Conservation (phyloP, 176 grass and related monocot genomes). For the Echinochloa phyllopogon region DNA sequence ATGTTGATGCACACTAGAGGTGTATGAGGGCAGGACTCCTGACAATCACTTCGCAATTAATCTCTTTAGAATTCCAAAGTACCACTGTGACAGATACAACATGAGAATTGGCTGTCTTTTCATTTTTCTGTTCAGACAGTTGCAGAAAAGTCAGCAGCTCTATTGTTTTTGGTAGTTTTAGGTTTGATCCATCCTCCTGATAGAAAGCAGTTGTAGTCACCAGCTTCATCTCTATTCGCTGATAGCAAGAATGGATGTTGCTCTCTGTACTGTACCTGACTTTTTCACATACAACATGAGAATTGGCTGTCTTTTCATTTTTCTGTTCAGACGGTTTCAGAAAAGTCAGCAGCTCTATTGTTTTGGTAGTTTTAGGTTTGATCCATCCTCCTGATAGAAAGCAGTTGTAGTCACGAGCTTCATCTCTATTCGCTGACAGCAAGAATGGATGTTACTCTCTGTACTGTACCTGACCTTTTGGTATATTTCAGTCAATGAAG, state of each 20-base stretch:
- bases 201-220: neutral
- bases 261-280: neutral
- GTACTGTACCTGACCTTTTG: neutral
- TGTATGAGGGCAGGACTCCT: neutral
- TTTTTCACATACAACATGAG: neutral
- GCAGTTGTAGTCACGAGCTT: no score
- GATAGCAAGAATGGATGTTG: neutral
- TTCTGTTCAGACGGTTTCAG: neutral
- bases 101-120: neutral
- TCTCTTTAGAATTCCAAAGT: neutral
- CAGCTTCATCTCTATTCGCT: neutral
- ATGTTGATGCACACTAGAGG: neutral
- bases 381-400: neutral
- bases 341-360: neutral
- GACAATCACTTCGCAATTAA: neutral
- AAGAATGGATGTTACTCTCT: neutral
- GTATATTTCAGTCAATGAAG: neutral
- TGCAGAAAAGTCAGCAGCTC: neutral
- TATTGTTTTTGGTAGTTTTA: neutral
- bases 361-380: neutral
- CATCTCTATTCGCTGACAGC: neutral
- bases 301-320: neutral
- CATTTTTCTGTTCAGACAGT: neutral
- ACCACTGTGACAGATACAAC: neutral
- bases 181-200: neutral